Base-by-base conservation (phyloP, 176 grass and related monocot genomes). In the Lolium perenne region DNA sequence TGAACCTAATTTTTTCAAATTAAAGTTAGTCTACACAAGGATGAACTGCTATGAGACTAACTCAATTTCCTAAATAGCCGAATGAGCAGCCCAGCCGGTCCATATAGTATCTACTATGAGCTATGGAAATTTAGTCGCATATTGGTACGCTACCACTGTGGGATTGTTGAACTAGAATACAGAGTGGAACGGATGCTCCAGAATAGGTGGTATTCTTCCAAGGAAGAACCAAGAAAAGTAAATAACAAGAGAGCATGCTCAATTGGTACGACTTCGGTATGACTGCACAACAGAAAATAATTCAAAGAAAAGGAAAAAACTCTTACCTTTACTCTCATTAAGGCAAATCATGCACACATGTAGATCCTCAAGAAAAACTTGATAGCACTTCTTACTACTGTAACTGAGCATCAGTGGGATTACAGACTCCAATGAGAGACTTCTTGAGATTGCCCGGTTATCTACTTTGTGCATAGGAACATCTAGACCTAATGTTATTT, bases 311-410 rank as follows among this genome's bases (percentile, higher is more conserved):
- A 70, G 11, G 18, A 71, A 83, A 57, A 55, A 26, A 43, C 6
- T 43, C 15, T 23, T 80, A 86, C 85, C 85, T 74, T 87, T 87
- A 47, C 56, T 87, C 56, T 82, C 45, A 38, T 75, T 86, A 65
- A 92, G 84, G 72, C 90, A 92, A 25, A 92, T 88, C 79, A 74
- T 73, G 40, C 86, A 92, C 71, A 82, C 69, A 67, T 86, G 83
- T 49, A 92, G 22, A 75, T 86, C 80, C 64, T 79, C 80, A 72
- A 86, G 90, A 83, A 92, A 92, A 83, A 66, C 73, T 83, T 92
- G 78, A 53, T 86, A 45, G 1, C 10, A 15, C 57, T 86, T 92
- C 65, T 75, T 40, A 55, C 80, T 53, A 57, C 74, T 73, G 40
- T 90, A 93, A 29, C 35, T 85, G 60, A 87, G 43, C 84, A 93